Conservation (phyloP, 164 flowering plant genomes). For the Vitis rotundifolia region DNA sequence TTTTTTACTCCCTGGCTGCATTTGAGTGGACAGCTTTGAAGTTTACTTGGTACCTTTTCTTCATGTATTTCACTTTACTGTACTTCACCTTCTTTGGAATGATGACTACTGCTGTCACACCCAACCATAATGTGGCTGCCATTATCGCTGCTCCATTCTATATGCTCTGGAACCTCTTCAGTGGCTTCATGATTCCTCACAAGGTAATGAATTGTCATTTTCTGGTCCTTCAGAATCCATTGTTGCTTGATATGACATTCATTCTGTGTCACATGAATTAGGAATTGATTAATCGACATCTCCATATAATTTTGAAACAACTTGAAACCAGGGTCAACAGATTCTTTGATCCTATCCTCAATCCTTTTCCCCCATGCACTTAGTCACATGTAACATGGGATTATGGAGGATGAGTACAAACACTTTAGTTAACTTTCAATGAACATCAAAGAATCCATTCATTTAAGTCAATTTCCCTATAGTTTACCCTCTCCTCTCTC, state of each 20-base stretch:
- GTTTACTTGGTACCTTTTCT: slow-evolving; percentile 79
- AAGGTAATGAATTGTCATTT: slow-evolving; percentile 53
- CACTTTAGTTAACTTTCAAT: no score
- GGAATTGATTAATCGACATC: no score
- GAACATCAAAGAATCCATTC: no score
- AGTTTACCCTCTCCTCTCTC: no score
- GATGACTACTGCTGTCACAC: slow-evolving; percentile 97
- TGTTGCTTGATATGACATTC: not conserved
- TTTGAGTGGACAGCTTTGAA: slow-evolving; percentile 76
- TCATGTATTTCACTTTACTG: slow-evolving; percentile 87
- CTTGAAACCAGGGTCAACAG: no score
- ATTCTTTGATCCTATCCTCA: no score
- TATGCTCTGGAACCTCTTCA: slow-evolving; percentile 98
- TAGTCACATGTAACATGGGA: no score
- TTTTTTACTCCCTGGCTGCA: slow-evolving; percentile 88
- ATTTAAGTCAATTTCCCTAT: not conserved
- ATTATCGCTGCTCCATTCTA: slow-evolving; percentile 91
- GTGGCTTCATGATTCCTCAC: slow-evolving; percentile 90
- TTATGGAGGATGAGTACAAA: no score
- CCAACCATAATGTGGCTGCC: slow-evolving; percentile 90
- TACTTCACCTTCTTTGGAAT: slow-evolving; percentile 96
- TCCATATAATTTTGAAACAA: no score
- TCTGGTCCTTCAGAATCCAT: not conserved
- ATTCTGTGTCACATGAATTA: no score
- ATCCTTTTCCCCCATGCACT: no score